Base-by-base conservation (phyloP, 257 asterid species). In the Lantana camara region DNA sequence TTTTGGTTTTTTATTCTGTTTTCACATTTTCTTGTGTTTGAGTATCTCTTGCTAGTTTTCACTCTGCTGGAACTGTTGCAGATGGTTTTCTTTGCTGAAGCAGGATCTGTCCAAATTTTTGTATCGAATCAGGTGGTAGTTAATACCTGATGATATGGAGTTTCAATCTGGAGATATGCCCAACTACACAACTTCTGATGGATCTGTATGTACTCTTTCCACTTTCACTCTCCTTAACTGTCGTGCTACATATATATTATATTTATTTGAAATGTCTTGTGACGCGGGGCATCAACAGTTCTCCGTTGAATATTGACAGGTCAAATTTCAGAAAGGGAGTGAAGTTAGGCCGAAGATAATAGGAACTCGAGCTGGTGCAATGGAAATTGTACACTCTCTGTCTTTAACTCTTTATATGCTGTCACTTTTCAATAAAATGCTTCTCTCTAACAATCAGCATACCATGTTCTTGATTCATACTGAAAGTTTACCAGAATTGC, bases 41-140 rank as follows among this genome's bases (percentile, higher is more conserved):
- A 34, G 20, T 14, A 14, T 57, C 19, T 29, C n/a, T 29, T 49
- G 19, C 44, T 40, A 56, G 44, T 40, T 23, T 55, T 1, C 0
- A n/a, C 1, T 20, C 29, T 47, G 47, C 22, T 53, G 37, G 47
- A 61, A 67, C 44, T 70, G 54, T n/a, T 73, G 79, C 86, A 91
- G 99, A 93, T 93, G 99, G 99, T 96, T 0, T 90, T 93, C 62
- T 93, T 93, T 6, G 97, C 97, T 34, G 97, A 93, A 76, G 97
- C 98, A 11, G 99, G 99, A 13, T 97, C 99, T 0, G 99, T 93
- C 41, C 99, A 93, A 68, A 85, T 90, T 48, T 93, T 93, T 53
- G 96, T 93, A 53, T 89, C 98, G 2, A 86, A 83, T 76, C 98
- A 91, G 41, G 29, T 59, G 55, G 45, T 71, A 90, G 97, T 84